phyloP scores from a whole-genome alignment of 2,329 filamentous ascomycete genomes.

The Ophiocordyceps camponoti-floridani region DNA sequence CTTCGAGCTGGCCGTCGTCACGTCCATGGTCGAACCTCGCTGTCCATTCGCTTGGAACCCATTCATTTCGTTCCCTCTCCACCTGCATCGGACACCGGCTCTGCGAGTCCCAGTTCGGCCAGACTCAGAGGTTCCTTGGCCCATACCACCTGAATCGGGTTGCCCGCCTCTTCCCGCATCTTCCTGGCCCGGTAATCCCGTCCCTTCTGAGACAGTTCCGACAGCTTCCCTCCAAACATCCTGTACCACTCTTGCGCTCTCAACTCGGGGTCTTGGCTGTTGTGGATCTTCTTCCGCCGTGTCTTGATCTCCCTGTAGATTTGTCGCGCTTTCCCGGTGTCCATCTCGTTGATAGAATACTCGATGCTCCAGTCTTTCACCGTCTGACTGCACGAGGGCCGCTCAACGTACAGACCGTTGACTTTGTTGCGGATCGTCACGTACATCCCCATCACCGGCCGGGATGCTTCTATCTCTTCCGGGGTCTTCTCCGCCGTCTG shows the following conservation, averaged over 20 bases:
- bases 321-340: constrained; percentile 19
- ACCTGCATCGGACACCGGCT: not conserved
- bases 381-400: constrained; percentile 30
- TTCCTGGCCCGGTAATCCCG: constrained; percentile 36
- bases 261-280: constrained; percentile 19
- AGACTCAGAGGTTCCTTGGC: constrained; percentile 10
- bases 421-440: constrained; percentile 57
- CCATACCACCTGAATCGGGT: constrained; percentile 30
- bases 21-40: not conserved
- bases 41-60: not conserved
- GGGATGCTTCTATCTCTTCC: constrained; percentile 8
- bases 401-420: constrained; percentile 42
- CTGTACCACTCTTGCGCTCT: constrained; percentile 24
- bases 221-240: constrained; percentile 24
- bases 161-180: constrained; percentile 29
- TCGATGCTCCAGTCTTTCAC: constrained; percentile 51
- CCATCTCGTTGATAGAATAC: constrained; percentile 54
- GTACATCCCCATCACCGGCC: constrained; percentile 47
- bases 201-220: constrained; percentile 30
- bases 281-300: constrained; percentile 32
- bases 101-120: not conserved
- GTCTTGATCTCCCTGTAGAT: constrained; percentile 39
- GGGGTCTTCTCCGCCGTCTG: not conserved
- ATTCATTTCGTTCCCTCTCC: not conserved
- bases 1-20: not conserved